These are phyloP conservation scores for Cladosporium velox DNA, from an alignment of 2,329 filamentous ascomycete genomes.

Conservation along the genomic window DNA sequence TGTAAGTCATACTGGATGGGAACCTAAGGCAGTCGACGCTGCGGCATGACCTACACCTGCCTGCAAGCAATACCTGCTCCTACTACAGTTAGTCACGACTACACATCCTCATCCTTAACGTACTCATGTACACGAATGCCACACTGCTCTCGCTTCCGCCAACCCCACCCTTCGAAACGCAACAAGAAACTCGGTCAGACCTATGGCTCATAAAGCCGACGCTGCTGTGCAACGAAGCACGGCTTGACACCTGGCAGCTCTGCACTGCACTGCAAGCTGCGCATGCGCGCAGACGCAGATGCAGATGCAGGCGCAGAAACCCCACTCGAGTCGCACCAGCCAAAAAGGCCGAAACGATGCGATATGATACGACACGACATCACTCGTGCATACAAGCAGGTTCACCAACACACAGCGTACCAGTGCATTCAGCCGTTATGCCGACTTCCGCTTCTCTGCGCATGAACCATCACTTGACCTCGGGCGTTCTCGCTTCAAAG, in stretches of 20 bases:
- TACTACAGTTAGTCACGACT: not conserved
- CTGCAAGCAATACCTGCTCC: not conserved
- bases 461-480: conserved; percentile 9
- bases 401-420: not conserved
- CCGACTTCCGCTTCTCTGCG: conserved; percentile 2
- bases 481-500: conserved; percentile 1
- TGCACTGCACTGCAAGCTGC: not conserved
- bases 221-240: conserved; percentile 17
- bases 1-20: conserved; percentile 9
- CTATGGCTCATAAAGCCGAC: not conserved
- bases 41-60: conserved; percentile 5
- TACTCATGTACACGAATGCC: not conserved
- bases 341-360: not conserved
- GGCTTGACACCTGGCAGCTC: conserved; percentile 18
- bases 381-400: not conserved
- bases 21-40: not conserved
- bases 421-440: not conserved
- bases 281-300: not conserved
- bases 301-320: not conserved
- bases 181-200: conserved; percentile 12
- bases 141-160: not conserved
- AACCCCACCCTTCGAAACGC: conserved; percentile 1
- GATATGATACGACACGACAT: not conserved
- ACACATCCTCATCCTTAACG: not conserved
- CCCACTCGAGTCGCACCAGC: conserved; percentile 14